Conservation (phyloP, 2,329 filamentous ascomycete genomes). For the Trichoderma gracile region DNA sequence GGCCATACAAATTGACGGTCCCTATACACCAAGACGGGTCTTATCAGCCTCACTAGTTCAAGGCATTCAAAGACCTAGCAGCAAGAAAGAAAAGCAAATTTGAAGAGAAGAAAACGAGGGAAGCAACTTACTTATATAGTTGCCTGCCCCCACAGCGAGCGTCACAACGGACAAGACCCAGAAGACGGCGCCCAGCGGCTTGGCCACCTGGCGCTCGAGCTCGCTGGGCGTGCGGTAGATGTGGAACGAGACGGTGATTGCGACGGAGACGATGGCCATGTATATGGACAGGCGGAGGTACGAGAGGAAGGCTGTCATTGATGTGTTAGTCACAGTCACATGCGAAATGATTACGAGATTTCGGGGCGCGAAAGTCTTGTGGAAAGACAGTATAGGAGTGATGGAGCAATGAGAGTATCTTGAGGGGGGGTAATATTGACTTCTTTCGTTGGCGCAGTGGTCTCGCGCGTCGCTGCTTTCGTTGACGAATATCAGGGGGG, state of each 20-base stretch:
- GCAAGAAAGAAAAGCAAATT: background rate
- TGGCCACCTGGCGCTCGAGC: slow-evolving; percentile 73
- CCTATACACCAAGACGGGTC: slow-evolving; percentile 41
- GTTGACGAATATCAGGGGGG: slow-evolving; percentile 72
- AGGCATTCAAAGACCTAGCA: background rate
- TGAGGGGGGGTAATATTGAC: slow-evolving; percentile 38
- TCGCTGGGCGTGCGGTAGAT: slow-evolving; percentile 70
- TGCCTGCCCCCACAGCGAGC: slow-evolving; percentile 73
- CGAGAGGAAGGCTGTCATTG: slow-evolving; percentile 69
- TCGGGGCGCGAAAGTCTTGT: too few relatives aligned
- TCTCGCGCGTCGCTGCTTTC: slow-evolving; percentile 73
- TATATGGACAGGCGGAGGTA: slow-evolving; percentile 88
- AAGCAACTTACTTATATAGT: slow-evolving; percentile 70
- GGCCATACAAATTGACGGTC: slow-evolving; percentile 77
- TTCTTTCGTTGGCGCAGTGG: slow-evolving; percentile 78
- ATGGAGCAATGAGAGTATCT: background rate
- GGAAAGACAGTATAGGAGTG: background rate
- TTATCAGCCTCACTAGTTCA: background rate
- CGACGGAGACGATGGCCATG: slow-evolving; percentile 84
- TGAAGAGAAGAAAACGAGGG: too few relatives aligned
- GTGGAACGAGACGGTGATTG: slow-evolving; percentile 92
- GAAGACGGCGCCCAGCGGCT: slow-evolving; percentile 84
- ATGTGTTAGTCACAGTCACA: background rate
- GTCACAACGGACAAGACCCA: slow-evolving; percentile 81
- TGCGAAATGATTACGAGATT: too few relatives aligned